phyloP scores from a whole-genome alignment of 73 alveolate genomes.

The Durusdinium trenchii region DNA sequence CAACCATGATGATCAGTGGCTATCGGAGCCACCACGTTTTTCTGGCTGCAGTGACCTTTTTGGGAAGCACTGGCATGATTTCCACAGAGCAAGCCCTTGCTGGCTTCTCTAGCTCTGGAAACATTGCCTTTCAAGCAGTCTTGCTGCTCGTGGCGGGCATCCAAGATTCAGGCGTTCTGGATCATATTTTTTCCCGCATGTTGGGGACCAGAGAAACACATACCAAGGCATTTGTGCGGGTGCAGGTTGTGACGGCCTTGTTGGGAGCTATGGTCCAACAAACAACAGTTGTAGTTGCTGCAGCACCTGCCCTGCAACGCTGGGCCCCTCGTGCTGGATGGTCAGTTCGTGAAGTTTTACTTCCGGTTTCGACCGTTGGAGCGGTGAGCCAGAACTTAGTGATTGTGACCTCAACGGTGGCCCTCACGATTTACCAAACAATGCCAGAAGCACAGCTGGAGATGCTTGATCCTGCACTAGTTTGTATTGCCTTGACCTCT shows the following conservation, averaged over 20 bases:
- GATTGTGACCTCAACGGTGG: conserved; percentile 84
- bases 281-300: conserved; percentile 67
- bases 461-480: conserved; percentile 69
- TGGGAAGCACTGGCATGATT: conserved; percentile 34
- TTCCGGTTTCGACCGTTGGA: conserved; percentile 34
- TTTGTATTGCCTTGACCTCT: conserved; percentile 42
- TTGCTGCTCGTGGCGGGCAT: conserved; percentile 57
- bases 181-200: conserved; percentile 53
- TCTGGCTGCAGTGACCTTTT: conserved; percentile 44
- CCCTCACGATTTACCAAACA: conserved; percentile 69
- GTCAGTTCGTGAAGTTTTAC: conserved; percentile 46
- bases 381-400: conserved; percentile 63
- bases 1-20: conserved; percentile 81
- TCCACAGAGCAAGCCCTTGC: conserved; percentile 62
- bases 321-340: conserved; percentile 73
- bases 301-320: conserved; percentile 84
- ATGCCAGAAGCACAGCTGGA: conserved; percentile 78
- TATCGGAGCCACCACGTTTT: conserved; percentile 64
- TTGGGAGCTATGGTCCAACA: conserved; percentile 65
- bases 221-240: conserved; percentile 36
- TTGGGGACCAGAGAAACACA: conserved; percentile 6
- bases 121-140: conserved; percentile 80
- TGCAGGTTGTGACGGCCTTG: conserved; percentile 65
- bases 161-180: conserved; percentile 67
- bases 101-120: conserved; percentile 82